Base-by-base conservation (phyloP, 148 eudicot genomes). In the Beta vulgaris region DNA sequence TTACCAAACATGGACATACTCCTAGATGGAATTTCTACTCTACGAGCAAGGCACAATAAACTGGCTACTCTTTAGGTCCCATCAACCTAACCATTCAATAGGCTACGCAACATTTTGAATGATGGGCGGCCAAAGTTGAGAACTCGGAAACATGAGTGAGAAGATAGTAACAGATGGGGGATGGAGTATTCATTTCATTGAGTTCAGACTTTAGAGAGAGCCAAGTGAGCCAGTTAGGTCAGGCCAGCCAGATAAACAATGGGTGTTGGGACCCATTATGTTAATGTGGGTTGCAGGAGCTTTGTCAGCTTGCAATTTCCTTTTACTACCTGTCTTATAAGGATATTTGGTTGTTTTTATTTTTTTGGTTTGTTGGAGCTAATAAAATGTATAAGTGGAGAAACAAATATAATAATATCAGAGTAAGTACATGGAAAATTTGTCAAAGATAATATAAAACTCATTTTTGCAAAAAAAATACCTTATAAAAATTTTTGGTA, bases 91-190 rank as follows among this genome's bases (percentile, higher is more conserved):
- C 40, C 26, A 13, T 39, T 69, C 48, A 40, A 23, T 35, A 19
- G 54, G 61, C 21, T 32, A 66, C 37, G 36, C 77, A 57, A 63
- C 63, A 28, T 16, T 40, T 63, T 53, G 62, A 10, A 25, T 43
- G 54, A 51, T 25, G 46, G 49, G 18, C 34, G 32, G 62, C 68
- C 62, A 60, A 55, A 21, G 59, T 42, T 14, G 58, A 73, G 67
- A 72, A 72, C 67, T 40, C 60, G 61, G 68, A 60, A 60, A 69
- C 49, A 72, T 68, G 14, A 46, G 3, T 25, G 57, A 34, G 72
- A 31, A 68, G 62, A 63, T n/a, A 16, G 12, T 34, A 14, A 32
- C 37, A 13, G 12, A 13, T 34, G 13, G 32, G n/a, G 7, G 8
- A 25, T 18, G 36, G 21, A 13, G 46, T 53, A 71, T 70, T 64